phyloP scores from a whole-genome alignment of 2,329 filamentous ascomycete genomes.

The Acrodontium crateriforme region DNA sequence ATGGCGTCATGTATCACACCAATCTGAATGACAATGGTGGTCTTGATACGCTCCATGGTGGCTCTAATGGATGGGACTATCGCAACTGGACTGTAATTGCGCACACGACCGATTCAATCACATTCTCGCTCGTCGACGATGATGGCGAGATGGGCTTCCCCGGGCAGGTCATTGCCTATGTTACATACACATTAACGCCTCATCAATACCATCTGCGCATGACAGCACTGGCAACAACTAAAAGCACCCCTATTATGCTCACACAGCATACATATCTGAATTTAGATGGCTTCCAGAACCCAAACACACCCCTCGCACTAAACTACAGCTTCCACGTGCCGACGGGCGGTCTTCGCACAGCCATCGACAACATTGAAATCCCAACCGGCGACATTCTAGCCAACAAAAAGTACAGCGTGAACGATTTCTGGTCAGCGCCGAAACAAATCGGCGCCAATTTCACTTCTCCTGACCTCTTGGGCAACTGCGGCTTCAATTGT shows the following conservation, averaged over 20 bases:
- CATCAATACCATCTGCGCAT: slow-evolving; percentile 61
- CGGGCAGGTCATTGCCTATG: slow-evolving; percentile 55
- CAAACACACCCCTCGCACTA: slow-evolving; percentile 47
- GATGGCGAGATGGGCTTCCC: slow-evolving; percentile 58
- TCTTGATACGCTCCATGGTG: slow-evolving; percentile 37
- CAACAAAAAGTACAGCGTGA: slow-evolving; percentile 53
- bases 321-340: slow-evolving; percentile 62
- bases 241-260: slow-evolving; percentile 72
- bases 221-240: slow-evolving; percentile 52
- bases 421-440: slow-evolving; percentile 69
- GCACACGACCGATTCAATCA: slow-evolving; percentile 53
- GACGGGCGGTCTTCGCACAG: slow-evolving; percentile 56
- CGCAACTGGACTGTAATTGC: slow-evolving; percentile 59
- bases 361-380: slow-evolving; percentile 42
- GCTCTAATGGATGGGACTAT: slow-evolving; percentile 44
- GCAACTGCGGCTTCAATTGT: slow-evolving; percentile 71
- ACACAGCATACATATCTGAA: slow-evolving; percentile 69
- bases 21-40: slow-evolving; percentile 37
- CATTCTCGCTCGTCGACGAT: slow-evolving; percentile 57
- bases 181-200: slow-evolving; percentile 49
- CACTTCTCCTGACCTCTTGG: slow-evolving; percentile 44
- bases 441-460: slow-evolving; percentile 67
- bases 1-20: slow-evolving; percentile 33
- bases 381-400: slow-evolving; percentile 48
- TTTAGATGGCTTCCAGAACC: slow-evolving; percentile 63